Percentiles rank a stretch among this genome's conserved stretches.
These are phyloP conservation scores for Penicillium sp. DNA, from an alignment of 2,329 filamentous ascomycete species.

Conservation along the genomic window DNA sequence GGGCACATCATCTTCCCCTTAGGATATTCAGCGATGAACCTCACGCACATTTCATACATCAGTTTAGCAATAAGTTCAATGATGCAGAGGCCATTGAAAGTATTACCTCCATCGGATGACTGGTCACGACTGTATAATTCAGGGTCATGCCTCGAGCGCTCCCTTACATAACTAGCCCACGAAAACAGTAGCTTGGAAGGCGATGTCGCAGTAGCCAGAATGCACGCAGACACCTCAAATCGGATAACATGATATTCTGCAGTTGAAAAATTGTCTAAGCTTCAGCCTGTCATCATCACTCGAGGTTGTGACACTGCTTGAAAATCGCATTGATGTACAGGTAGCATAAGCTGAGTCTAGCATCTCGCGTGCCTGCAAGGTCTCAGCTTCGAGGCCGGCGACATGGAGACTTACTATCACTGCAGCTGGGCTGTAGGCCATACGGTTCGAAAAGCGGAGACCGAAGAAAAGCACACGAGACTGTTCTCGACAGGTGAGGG, in stretches of 20 bases:
- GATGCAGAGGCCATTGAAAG: no score
- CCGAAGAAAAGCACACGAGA: slow-evolving; percentile 58
- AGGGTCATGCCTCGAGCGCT: no score
- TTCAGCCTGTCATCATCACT: slow-evolving; percentile 60
- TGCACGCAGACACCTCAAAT: not conserved
- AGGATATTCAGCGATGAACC: no score
- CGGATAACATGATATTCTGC: not conserved
- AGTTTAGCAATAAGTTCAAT: no score
- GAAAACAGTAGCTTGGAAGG: slow-evolving; percentile 52
- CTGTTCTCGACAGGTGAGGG: slow-evolving; percentile 52
- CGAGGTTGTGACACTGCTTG: slow-evolving; percentile 58
- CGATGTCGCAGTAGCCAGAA: slow-evolving; percentile 53
- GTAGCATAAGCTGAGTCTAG: slow-evolving; percentile 52
- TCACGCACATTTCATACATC: no score
- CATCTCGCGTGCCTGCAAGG: slow-evolving; percentile 45
- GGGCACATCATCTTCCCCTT: no score
- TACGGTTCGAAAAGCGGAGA: slow-evolving; percentile 44
- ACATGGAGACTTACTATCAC: slow-evolving; percentile 56
- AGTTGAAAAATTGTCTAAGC: slow-evolving; percentile 9
- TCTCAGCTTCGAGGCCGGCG: slow-evolving; percentile 56
- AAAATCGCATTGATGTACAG: slow-evolving; percentile 56
- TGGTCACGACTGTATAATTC: no score
- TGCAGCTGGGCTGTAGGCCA: slow-evolving; percentile 19
- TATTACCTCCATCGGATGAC: no score
- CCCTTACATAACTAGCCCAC: slow-evolving; percentile 44